Conservation (phyloP, 148 eudicot species). For the Cornus kousa region DNA sequence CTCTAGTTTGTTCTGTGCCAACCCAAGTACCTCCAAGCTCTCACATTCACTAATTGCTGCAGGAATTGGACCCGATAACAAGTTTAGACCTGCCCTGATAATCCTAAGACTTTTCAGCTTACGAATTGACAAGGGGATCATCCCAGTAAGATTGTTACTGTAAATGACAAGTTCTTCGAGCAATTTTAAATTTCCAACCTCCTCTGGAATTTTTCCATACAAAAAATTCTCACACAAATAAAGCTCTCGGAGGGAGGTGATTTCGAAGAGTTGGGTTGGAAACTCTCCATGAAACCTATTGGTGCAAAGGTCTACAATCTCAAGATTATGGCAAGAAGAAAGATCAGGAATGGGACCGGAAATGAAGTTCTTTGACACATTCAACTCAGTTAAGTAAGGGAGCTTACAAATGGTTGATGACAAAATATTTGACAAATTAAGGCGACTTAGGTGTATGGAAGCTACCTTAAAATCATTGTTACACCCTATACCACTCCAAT, state of each 20-base stretch:
- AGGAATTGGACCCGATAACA: slow-evolving; percentile 45
- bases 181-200: slow-evolving; percentile 30
- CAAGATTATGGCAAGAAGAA: slow-evolving; percentile 27
- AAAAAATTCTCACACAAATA: slow-evolving; percentile 51
- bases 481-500: slow-evolving; percentile 48
- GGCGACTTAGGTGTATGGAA: slow-evolving; percentile 33
- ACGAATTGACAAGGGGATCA: slow-evolving; percentile 35
- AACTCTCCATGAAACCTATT: slow-evolving; percentile 41
- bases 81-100: slow-evolving; percentile 45
- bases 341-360: slow-evolving; percentile 53
- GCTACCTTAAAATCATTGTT: slow-evolving; percentile 24
- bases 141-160: slow-evolving; percentile 61
- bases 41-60: slow-evolving; percentile 38
- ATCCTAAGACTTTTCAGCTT: slow-evolving; percentile 38
- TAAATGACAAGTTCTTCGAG: slow-evolving; percentile 51
- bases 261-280: slow-evolving; percentile 32
- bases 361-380: slow-evolving; percentile 42
- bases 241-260: slow-evolving; percentile 39
- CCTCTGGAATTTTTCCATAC: slow-evolving; percentile 43
- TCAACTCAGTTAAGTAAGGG: slow-evolving; percentile 33
- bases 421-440: slow-evolving; percentile 40
- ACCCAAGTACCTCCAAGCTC: slow-evolving; percentile 38
- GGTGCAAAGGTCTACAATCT: slow-evolving; percentile 54
- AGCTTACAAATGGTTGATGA: slow-evolving; percentile 44
- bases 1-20: slow-evolving; percentile 44